Percentiles rank a stretch among this genome's conserved stretches.
Evolutionary conservation across 208 protist genomes (phyloP).

Genomic region (Lotmaria passim): DNA sequence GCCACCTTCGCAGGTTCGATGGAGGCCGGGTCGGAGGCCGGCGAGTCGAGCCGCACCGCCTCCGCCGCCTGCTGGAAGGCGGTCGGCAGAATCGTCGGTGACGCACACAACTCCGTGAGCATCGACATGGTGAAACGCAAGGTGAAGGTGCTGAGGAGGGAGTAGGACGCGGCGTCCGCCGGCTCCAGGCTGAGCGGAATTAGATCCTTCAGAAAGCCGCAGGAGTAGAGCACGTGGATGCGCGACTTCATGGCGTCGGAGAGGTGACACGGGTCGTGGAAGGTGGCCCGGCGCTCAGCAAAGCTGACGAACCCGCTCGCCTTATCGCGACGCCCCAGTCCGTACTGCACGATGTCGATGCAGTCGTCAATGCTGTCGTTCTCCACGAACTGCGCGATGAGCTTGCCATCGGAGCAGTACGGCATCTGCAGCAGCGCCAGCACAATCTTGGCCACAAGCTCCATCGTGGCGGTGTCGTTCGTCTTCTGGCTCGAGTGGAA

Average conservation of each 20-base stretch:
- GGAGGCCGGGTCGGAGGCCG: slow-evolving; percentile 9
- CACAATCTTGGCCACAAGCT: slow-evolving; percentile 53
- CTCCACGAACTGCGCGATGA: slow-evolving; percentile 78
- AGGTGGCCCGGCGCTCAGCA: slow-evolving; percentile 70
- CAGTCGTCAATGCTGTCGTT: slow-evolving; percentile 59
- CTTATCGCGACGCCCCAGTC: slow-evolving; percentile 55
- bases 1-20: slow-evolving; percentile 21
- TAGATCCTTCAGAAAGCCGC: slow-evolving; percentile 69
- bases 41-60: slow-evolving; percentile 13
- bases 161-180: slow-evolving; percentile 53
- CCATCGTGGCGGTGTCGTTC: slow-evolving; percentile 42
- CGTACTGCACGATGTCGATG: slow-evolving; percentile 86
- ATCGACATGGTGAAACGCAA: slow-evolving; percentile 61
- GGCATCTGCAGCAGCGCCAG: slow-evolving; percentile 60
- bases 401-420: slow-evolving; percentile 74
- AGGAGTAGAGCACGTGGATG: slow-evolving; percentile 80
- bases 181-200: slow-evolving; percentile 80
- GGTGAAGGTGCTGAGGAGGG: slow-evolving; percentile 63
- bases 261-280: slow-evolving; percentile 75
- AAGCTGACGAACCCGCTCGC: slow-evolving; percentile 70
- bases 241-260: slow-evolving; percentile 42
- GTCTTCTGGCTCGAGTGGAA: slow-evolving; percentile 44
- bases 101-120: slow-evolving; percentile 62
- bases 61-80: slow-evolving; percentile 37
- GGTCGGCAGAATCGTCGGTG: slow-evolving; percentile 39